Evolutionary conservation across 208 protist species (phyloP).

Genomic region (Trypanosoma brucei): DNA sequence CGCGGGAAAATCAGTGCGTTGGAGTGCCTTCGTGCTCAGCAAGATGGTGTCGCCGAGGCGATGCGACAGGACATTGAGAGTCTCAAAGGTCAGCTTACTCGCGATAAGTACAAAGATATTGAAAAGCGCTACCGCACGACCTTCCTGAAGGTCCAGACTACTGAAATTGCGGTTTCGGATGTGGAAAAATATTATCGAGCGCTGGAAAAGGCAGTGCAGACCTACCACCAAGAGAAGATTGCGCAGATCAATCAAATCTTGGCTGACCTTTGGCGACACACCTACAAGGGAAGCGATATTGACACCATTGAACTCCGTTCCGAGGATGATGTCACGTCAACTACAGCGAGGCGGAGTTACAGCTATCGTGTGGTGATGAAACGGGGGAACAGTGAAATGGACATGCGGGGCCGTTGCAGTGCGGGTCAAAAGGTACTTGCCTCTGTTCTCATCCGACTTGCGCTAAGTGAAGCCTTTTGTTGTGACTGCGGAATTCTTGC

Average conservation of each 20-base stretch:
- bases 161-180: slow-evolving; percentile 83
- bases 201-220: slow-evolving; percentile 94
- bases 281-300: slow-evolving; percentile 97
- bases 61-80: slow-evolving; percentile 60
- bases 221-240: slow-evolving; percentile 98
- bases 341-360: slow-evolving; percentile 64
- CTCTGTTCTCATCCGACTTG: slow-evolving; percentile 98
- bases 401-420: slow-evolving; percentile 98
- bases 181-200: slow-evolving; percentile 89
- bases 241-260: slow-evolving; percentile 98
- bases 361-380: slow-evolving; percentile 96
- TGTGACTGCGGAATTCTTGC: slow-evolving; percentile 98
- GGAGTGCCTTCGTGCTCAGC: slow-evolving; percentile 56
- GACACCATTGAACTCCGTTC: slow-evolving; percentile 96
- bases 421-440: slow-evolving; percentile 98
- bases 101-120: slow-evolving; percentile 79
- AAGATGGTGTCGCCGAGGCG: slow-evolving; percentile 78
- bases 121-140: slow-evolving; percentile 86
- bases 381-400: slow-evolving; percentile 92
- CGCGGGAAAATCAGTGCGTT: slow-evolving; percentile 55
- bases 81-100: slow-evolving; percentile 50
- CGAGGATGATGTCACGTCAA: slow-evolving; percentile 82
- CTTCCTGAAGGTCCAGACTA: slow-evolving; percentile 86
- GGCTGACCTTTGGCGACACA: slow-evolving; percentile 96
- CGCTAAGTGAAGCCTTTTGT: slow-evolving; percentile 98